phyloP scores from a whole-genome alignment of 768 basidiomycete genomes.

The Plicaturopsis crispa region DNA sequence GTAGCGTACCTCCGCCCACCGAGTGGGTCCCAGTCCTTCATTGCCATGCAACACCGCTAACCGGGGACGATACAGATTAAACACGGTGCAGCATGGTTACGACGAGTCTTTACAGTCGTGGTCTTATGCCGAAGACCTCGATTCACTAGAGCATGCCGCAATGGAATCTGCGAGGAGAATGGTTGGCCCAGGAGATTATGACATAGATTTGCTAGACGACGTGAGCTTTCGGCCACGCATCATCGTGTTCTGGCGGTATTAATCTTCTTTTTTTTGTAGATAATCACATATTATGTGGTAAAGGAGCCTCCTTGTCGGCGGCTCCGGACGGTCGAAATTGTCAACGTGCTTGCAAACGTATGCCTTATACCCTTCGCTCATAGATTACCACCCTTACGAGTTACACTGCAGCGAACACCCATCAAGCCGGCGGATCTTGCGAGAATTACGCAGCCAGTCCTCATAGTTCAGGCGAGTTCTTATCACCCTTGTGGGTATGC shows the following conservation, averaged over 20 bases:
- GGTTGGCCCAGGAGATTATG: constrained; percentile 51
- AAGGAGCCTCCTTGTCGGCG: constrained; percentile 46
- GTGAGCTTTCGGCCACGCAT: constrained; percentile 27
- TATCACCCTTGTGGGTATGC: not conserved
- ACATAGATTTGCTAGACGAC: constrained; percentile 55
- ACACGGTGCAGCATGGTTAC: constrained; percentile 52
- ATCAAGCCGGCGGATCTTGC: constrained; percentile 39
- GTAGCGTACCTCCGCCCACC: constrained; percentile 57
- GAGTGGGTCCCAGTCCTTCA: constrained; percentile 43
- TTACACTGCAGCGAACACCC: constrained; percentile 41
- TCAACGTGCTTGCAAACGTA: constrained; percentile 56
- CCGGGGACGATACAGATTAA: constrained; percentile 37
- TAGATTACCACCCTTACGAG: not conserved
- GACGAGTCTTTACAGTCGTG: constrained; percentile 57
- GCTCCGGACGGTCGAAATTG: constrained; percentile 41
- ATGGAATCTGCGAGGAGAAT: constrained; percentile 51
- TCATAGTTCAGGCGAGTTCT: constrained; percentile 57
- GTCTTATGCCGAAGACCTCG: constrained; percentile 60
- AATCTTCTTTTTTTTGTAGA: constrained; percentile 24
- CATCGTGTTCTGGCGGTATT: not conserved
- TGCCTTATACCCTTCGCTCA: constrained; percentile 13
- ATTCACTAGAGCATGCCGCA: constrained; percentile 58
- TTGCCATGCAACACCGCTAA: too few species aligned
- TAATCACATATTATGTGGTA: constrained; percentile 60
- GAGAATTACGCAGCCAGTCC: constrained; percentile 52